Evolutionary conservation across 2,329 filamentous ascomycete species (phyloP).

Genomic region (Penicillium sp.): DNA sequence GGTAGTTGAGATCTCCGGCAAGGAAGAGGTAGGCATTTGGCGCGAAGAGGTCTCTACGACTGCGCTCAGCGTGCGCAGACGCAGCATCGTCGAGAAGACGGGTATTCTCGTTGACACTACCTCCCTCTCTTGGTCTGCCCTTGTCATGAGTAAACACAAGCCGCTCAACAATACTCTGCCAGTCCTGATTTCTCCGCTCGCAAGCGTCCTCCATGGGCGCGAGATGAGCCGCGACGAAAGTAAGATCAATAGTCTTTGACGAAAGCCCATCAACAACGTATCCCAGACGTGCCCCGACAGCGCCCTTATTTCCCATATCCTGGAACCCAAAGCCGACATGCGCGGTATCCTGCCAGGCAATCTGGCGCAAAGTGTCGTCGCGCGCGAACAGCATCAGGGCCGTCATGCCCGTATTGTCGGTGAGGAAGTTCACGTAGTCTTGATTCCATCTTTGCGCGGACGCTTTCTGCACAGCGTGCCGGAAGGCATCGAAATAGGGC

Average conservation of each 20-base stretch:
- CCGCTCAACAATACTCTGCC: constrained; percentile 75
- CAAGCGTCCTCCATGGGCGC: constrained; percentile 81
- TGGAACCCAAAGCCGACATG: constrained; percentile 79
- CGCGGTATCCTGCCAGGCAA: constrained; percentile 68
- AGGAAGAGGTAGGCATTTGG: constrained; percentile 76
- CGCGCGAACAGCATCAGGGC: constrained; percentile 80
- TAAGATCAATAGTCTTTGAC: constrained; percentile 60
- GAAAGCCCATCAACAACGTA: constrained; percentile 46
- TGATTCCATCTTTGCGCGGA: constrained; percentile 46
- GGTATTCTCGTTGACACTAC: constrained; percentile 29
- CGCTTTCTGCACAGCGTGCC: constrained; percentile 67
- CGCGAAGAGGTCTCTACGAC: constrained; percentile 60
- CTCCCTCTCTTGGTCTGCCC: constrained; percentile 7
- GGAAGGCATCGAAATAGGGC: constrained; percentile 70
- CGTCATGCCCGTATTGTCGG: constrained; percentile 81
- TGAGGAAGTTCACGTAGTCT: constrained; percentile 66
- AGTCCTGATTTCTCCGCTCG: constrained; percentile 75
- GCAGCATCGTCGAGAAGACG: constrained; percentile 29
- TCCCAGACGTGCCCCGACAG: constrained; percentile 70
- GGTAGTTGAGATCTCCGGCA: constrained; percentile 91
- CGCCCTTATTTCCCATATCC: constrained; percentile 94
- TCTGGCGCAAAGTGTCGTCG: constrained; percentile 52
- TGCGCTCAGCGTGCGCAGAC: constrained; percentile 29
- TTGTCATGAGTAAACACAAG: constrained; percentile 62
- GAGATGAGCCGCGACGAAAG: constrained; percentile 83